Conservation (phyloP, 192 early-diverging fungal species). For the Piromyces finnis region DNA sequence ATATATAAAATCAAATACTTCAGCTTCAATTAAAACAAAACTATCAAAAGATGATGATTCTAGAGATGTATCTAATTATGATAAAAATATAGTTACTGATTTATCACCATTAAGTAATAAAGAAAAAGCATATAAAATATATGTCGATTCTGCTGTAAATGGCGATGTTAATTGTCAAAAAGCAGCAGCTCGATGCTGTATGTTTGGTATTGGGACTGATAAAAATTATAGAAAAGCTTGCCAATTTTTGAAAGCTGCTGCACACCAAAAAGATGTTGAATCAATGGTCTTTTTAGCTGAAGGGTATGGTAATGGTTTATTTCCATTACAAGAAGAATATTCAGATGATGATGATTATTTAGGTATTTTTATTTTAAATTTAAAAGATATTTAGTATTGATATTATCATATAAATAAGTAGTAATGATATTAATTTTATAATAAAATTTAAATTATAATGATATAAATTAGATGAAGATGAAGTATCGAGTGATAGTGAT, state of each 20-base stretch:
- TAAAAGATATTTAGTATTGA: too few species aligned
- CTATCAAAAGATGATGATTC: too few species aligned
- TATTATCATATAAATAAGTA: too few species aligned
- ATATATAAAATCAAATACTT: not conserved
- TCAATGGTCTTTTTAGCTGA: not conserved
- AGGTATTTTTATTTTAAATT: not conserved
- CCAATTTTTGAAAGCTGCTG: not conserved
- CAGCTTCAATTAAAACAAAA: too few species aligned
- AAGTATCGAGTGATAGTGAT: not conserved
- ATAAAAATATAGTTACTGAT: not conserved
- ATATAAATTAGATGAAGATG: not conserved
- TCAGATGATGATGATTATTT: not conserved
- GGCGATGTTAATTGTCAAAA: not conserved
- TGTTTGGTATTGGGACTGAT: not conserved
- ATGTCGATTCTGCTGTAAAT: not conserved
- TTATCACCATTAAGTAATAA: not conserved
- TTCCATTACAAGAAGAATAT: not conserved
- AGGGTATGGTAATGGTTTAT: not conserved
- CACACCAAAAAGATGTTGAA: not conserved
- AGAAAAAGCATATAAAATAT: not conserved
- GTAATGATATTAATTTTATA: too few species aligned
- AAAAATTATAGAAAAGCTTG: not conserved
- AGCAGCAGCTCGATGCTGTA: not conserved
- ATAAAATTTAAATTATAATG: too few species aligned
- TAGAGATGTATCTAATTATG: too few species aligned